Base-by-base conservation (phyloP, 1,284 basidiomycete genomes). In the Coniferiporia weirii region DNA sequence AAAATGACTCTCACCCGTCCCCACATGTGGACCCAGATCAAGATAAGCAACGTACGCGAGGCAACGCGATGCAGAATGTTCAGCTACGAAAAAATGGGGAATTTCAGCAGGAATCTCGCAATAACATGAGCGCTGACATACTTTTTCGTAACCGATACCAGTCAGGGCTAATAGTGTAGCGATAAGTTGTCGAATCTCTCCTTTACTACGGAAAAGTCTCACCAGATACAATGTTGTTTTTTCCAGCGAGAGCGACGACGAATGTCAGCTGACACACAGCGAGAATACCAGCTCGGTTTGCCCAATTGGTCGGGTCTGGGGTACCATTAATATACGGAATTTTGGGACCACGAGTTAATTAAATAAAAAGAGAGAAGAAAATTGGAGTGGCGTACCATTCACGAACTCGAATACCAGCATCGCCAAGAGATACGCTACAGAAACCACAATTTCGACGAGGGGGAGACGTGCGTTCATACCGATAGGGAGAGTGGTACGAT, bases 181-280 rank as follows among this genome's bases (percentile, higher is more conserved):
- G n/a, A n/a, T n/a, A n/a, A n/a, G n/a, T n/a, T n/a, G n/a, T n/a
- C n/a, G n/a, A n/a, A n/a, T n/a, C n/a, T n/a, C n/a, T n/a, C n/a
- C n/a, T 19, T 40, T 7, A 47, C 40, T 48, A 22, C 35, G 20
- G 13, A 34, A 44, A 49, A 12, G 52, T 32, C 32, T 20, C n/a
- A 74, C 73, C 69, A 13, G 76, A 77, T 12, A 80, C 72, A 47
- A 78, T 61, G 61, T 79, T 80, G 67, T 80, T 79, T 66, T 77
- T 77, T 3, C 74, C 73, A 0, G 77, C 76, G 19, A 80, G 67
- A 4, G 73, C 76, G 27, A 78, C 73, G 48, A 79, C 73, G 54
- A 80, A 68, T 2, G 76, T 71, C 2, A 78, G 67, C 60, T 80
- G 77, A 46, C 71, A 73, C 7, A 72, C 70, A 7, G 73, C 74